Conservation (phyloP, 1,139 yeast species). For the Meyerozyma athensensis region DNA sequence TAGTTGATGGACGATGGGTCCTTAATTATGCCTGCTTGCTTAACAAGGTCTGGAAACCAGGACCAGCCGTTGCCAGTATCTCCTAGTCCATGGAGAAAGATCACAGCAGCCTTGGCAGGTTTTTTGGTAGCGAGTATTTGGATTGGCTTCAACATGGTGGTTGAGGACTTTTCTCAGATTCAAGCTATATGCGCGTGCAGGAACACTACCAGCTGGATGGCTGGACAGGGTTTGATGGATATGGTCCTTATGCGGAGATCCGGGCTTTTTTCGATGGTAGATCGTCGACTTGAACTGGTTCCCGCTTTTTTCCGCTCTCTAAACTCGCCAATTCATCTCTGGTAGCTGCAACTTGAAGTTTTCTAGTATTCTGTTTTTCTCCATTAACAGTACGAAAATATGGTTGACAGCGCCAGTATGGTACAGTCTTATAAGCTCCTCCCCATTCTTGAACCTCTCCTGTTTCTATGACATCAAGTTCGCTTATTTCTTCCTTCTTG, state of each 20-base stretch:
- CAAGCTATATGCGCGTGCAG: too few species aligned
- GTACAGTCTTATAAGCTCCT: constrained; percentile 75
- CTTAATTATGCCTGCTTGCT: constrained; percentile 37
- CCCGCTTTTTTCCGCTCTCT: neutral
- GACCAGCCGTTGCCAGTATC: constrained; percentile 90
- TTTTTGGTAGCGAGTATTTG: constrained; percentile 38
- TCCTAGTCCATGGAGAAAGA: constrained; percentile 87
- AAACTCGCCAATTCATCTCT: constrained; percentile 5
- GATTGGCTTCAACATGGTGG: neutral
- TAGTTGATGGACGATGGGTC: constrained; percentile 62
- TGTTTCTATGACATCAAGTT: constrained; percentile 46
- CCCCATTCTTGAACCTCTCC: constrained; percentile 70
- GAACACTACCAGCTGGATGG: too few species aligned
- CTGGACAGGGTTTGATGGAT: neutral
- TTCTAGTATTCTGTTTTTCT: constrained; percentile 39
- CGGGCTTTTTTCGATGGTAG: neutral
- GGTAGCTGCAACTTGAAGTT: constrained; percentile 40
- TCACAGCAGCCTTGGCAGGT: constrained; percentile 53
- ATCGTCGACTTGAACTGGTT: neutral
- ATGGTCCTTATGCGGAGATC: neutral
- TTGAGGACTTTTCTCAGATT: too few species aligned
- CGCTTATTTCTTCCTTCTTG: constrained; percentile 34
- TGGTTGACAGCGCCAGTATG: constrained; percentile 97
- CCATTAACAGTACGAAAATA: constrained; percentile 86
- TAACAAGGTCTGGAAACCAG: constrained; percentile 55